Conservation (phyloP, 176 grass and related monocot genomes). For the Oryza officinalis region DNA sequence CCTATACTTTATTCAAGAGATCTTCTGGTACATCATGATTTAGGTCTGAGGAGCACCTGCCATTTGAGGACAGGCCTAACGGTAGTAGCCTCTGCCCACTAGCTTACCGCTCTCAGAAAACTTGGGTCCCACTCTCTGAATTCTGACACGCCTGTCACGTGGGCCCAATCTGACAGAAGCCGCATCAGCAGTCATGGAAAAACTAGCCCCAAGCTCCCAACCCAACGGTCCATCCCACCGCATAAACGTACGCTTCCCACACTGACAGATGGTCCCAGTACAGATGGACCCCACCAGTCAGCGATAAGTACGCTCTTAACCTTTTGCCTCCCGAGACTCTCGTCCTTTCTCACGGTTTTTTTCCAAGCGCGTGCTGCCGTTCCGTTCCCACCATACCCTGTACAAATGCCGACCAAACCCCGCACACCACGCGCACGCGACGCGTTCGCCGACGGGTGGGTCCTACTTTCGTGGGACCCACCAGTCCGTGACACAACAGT, state of each 20-base stretch:
- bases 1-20: background rate
- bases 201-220: background rate
- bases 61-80: background rate
- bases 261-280: background rate
- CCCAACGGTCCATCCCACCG: background rate
- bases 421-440: background rate
- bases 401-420: background rate
- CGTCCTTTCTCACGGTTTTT: background rate
- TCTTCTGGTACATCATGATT: background rate
- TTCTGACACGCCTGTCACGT: background rate
- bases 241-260: background rate
- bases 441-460: background rate
- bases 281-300: background rate
- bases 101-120: background rate
- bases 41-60: background rate
- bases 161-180: background rate
- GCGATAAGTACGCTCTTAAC: background rate
- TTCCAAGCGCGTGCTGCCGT: background rate
- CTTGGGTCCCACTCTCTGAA: background rate
- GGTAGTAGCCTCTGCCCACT: background rate
- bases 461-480: rapidly evolving
- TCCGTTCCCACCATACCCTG: constrained; percentile 4
- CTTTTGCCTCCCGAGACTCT: background rate
- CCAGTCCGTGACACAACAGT: background rate
- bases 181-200: background rate